Conservation (phyloP, 345 rosid species). For the Aquilaria sinensis region DNA sequence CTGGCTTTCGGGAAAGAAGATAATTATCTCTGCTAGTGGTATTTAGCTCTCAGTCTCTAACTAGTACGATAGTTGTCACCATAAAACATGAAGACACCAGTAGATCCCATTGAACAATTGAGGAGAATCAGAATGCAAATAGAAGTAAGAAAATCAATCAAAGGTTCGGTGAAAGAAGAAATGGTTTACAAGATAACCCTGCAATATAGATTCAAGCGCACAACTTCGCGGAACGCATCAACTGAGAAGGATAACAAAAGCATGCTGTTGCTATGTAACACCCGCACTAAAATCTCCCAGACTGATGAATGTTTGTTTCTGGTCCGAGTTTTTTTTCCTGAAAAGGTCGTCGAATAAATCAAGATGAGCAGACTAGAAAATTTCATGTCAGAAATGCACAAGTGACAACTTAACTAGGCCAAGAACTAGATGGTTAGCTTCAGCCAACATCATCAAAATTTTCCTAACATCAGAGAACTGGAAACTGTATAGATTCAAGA, state of each 20-base stretch:
- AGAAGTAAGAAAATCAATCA: slow-evolving; percentile 4
- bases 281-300: slow-evolving; percentile 6
- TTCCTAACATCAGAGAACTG: neutral
- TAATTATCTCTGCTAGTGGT: neutral
- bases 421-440: neutral
- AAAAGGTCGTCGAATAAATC: neutral
- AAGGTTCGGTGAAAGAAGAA: slow-evolving; percentile 2
- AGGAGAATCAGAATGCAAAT: slow-evolving; percentile 1
- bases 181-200: slow-evolving; percentile 69
- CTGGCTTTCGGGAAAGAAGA: too few species aligned
- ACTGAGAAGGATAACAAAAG: slow-evolving; percentile 52
- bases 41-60: slow-evolving; percentile 15
- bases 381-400: neutral
- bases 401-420: neutral
- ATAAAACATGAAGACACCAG: slow-evolving; percentile 25
- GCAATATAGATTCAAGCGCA: slow-evolving; percentile 68
- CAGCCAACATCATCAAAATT: neutral
- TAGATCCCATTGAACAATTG: slow-evolving; percentile 40
- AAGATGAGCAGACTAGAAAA: too few species aligned
- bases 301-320: slow-evolving; percentile 9
- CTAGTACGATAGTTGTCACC: slow-evolving; percentile 45
- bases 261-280: slow-evolving; percentile 37
- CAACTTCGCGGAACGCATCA: slow-evolving; percentile 51
- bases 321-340: slow-evolving; percentile 13
- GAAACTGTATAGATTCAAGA: too few species aligned